Base-by-base conservation (phyloP, 108 stramenopile genomes). In the Cyclotella choctawhatcheeana region DNA sequence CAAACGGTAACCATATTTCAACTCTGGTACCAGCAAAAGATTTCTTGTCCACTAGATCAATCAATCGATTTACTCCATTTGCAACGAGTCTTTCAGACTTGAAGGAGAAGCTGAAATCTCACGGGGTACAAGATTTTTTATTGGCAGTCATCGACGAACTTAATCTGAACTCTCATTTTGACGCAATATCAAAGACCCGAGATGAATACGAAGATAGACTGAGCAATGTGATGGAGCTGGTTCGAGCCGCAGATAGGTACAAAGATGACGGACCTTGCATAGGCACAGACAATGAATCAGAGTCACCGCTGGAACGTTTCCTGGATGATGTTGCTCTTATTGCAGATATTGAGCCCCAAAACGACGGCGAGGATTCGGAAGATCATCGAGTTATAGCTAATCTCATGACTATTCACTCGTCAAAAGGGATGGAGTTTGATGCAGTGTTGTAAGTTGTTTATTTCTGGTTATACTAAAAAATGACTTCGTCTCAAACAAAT, bases 341-440 rank as follows among this genome's bases (percentile, higher is more conserved):
- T n/a, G 81, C 86, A 21, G 92, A 93, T 25, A 73, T 84, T 10
- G 80, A 80, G n/a, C 73, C 60, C 7, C 5, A 44, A 8, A 21
- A 75, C 30, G 88, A 82, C 13, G 61, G 65, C 40, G 74, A 55
- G 21, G 18, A 60, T 13, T 62, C 83, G 4, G 48, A 65, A 18
- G 76, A 76, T 21, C 63, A 79, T n/a, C 26, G 81, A n/a, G 48
- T 90, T 20, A 79, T 88, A 20, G 94, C 84, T 0, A 90, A 85
- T 62, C 69, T 97, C 29, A 93, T 96, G 91, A 96, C 96, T 17
- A 88, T 97, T 35, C 96, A 97, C 71, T 88, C 91, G 12, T 86
- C 88, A 54, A 97, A 97, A 74, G 96, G 96, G 18, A 89, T 94
- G 84, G 96, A 97, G 54, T 97, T 88, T 69, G 93, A 97, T 69